A percentile compares a stretch with the other conserved stretches of the same genome.
Evolutionary conservation across 2,329 filamentous ascomycete genomes (phyloP).

Genomic region (Exophiala spinifera): DNA sequence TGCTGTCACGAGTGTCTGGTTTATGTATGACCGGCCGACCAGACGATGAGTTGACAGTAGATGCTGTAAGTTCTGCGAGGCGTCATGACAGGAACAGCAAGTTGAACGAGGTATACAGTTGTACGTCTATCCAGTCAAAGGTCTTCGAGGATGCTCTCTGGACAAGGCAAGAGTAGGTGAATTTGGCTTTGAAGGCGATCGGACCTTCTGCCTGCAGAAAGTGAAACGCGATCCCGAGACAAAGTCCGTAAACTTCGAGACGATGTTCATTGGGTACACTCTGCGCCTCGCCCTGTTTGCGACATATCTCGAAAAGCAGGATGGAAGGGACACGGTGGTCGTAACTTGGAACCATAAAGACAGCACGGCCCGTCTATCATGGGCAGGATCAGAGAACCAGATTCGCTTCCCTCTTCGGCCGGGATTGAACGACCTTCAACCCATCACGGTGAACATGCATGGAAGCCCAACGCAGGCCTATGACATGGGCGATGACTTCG

Average conservation of each 20-base stretch:
- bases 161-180: conserved; percentile 2
- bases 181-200: conserved; percentile 5
- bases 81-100: background rate
- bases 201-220: conserved; percentile 15
- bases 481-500: conserved; percentile 7
- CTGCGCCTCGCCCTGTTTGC: conserved; percentile 1
- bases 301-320: conserved; percentile 7
- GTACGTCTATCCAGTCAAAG: conserved; percentile 20
- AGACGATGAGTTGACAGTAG: background rate
- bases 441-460: conserved; percentile 3
- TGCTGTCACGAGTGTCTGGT: background rate
- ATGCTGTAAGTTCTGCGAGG: conserved; percentile 1
- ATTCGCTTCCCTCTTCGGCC: conserved; percentile 6
- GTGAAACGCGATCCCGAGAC: conserved; percentile 21
- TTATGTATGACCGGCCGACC: conserved; percentile 25
- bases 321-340: background rate
- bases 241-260: conserved; percentile 11
- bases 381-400: background rate
- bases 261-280: conserved; percentile 25
- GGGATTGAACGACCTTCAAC: background rate
- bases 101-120: background rate
- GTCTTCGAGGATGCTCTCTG: conserved; percentile 10
- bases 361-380: conserved; percentile 4
- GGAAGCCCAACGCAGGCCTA: conserved; percentile 6
- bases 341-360: conserved; percentile 15